A percentile compares a stretch with the other conserved stretches of the same genome.
Evolutionary conservation across 1,284 basidiomycete genomes (phyloP).

Genomic region (Austropuccinia psidii): DNA sequence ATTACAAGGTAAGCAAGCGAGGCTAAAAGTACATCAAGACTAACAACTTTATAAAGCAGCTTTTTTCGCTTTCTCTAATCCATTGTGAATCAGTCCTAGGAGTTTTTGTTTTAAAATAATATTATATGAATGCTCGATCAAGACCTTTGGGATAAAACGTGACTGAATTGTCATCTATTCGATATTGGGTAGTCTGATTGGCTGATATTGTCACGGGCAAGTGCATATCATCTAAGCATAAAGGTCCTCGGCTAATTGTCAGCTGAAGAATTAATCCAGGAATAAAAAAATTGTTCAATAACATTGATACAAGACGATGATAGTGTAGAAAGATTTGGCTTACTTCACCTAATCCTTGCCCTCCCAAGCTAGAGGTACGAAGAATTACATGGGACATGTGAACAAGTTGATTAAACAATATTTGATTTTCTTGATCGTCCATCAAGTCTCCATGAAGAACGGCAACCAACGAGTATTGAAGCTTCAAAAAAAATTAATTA

Average conservation of each 20-base stretch:
- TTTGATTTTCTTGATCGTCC: background rate
- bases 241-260: background rate
- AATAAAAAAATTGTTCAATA: background rate
- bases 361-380: background rate
- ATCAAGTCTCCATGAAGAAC: background rate
- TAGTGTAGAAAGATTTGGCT: background rate
- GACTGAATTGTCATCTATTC: slow-evolving; percentile 1
- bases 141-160: slow-evolving; percentile 8
- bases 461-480: background rate
- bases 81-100: no score
- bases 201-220: slow-evolving; percentile 6
- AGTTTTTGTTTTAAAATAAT: no score
- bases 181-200: background rate
- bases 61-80: no score
- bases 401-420: background rate
- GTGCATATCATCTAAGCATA: background rate
- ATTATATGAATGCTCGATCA: slow-evolving; percentile 8
- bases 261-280: background rate
- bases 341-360: slow-evolving; percentile 2
- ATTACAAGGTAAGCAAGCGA: no score
- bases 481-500: background rate
- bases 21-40: no score
- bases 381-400: background rate
- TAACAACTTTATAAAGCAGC: no score
- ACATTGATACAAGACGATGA: no score